Conservation (phyloP, 768 basidiomycete genomes). For the Lactifluus subvellereus region DNA sequence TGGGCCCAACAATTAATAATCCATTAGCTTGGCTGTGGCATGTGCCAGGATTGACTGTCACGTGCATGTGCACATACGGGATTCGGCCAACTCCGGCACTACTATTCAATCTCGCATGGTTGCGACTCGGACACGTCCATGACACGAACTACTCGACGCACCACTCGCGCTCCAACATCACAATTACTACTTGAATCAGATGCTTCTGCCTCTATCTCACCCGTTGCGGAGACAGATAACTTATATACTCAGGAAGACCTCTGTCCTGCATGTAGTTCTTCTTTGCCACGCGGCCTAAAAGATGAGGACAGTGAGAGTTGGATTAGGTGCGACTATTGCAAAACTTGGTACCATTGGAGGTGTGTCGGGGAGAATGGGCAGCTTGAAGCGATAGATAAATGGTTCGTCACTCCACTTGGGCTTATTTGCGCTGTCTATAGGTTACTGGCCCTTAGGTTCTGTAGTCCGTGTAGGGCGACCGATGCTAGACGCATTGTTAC, state of each 20-base stretch:
- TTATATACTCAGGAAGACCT: slow-evolving; percentile 13
- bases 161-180: slow-evolving; percentile 8
- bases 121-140: neutral
- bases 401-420: slow-evolving; percentile 40
- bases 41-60: too few species aligned
- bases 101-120: too few species aligned
- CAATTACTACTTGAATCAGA: neutral
- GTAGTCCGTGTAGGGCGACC: slow-evolving; percentile 52
- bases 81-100: too few species aligned
- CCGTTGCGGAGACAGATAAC: neutral
- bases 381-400: slow-evolving; percentile 69
- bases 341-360: slow-evolving; percentile 79
- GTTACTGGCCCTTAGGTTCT: slow-evolving; percentile 49
- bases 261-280: slow-evolving; percentile 21
- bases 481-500: slow-evolving; percentile 63
- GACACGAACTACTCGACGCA: slow-evolving; percentile 16
- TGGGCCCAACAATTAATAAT: too few species aligned
- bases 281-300: slow-evolving; percentile 25
- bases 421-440: slow-evolving; percentile 16
- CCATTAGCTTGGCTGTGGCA: too few species aligned
- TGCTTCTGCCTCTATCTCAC: neutral
- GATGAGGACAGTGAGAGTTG: slow-evolving; percentile 61
- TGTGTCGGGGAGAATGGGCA: slow-evolving; percentile 66
- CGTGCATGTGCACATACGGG: too few species aligned
- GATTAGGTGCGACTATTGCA: slow-evolving; percentile 79